Evolutionary conservation across 2,329 filamentous ascomycete species (phyloP).

Genomic region (Pseudogymnoascus sp.): DNA sequence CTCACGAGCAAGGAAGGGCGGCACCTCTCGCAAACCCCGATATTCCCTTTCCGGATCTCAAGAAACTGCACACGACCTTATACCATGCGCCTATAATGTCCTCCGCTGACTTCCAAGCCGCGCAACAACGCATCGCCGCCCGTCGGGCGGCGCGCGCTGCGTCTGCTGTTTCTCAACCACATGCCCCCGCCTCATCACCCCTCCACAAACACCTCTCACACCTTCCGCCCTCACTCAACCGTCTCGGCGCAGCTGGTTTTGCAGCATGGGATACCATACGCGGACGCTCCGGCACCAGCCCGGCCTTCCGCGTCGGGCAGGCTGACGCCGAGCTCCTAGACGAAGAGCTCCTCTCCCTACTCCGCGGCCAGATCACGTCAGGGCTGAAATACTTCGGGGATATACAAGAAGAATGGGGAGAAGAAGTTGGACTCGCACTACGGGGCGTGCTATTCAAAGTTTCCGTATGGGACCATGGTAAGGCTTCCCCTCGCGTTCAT

Average conservation of each 20-base stretch:
- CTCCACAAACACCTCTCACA: conserved; percentile 36
- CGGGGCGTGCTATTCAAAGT: conserved; percentile 84
- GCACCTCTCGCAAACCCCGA: neutral
- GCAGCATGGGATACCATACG: conserved; percentile 61
- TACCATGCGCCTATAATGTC: conserved; percentile 23
- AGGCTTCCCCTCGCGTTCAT: neutral
- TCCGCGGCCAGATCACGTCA: conserved; percentile 79
- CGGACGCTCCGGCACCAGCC: conserved; percentile 68
- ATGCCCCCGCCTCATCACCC: conserved; percentile 45
- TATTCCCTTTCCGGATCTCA: neutral
- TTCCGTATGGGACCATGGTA: conserved; percentile 78
- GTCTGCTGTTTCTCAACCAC: conserved; percentile 43
- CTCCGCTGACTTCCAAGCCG: conserved; percentile 61
- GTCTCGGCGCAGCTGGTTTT: conserved; percentile 40
- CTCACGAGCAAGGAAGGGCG: neutral
- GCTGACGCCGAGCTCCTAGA: conserved; percentile 93
- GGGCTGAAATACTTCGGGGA: conserved; percentile 78
- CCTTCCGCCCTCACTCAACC: conserved; percentile 55
- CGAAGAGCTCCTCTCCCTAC: conserved; percentile 77
- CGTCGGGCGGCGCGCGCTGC: conserved; percentile 69
- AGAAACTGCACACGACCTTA: neutral
- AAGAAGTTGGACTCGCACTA: conserved; percentile 73
- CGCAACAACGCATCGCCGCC: conserved; percentile 76
- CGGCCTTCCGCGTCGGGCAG: conserved; percentile 87
- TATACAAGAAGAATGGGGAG: conserved; percentile 74